Conservation (phyloP, 2,329 filamentous ascomycete genomes). For the Magnaporthales sp. region DNA sequence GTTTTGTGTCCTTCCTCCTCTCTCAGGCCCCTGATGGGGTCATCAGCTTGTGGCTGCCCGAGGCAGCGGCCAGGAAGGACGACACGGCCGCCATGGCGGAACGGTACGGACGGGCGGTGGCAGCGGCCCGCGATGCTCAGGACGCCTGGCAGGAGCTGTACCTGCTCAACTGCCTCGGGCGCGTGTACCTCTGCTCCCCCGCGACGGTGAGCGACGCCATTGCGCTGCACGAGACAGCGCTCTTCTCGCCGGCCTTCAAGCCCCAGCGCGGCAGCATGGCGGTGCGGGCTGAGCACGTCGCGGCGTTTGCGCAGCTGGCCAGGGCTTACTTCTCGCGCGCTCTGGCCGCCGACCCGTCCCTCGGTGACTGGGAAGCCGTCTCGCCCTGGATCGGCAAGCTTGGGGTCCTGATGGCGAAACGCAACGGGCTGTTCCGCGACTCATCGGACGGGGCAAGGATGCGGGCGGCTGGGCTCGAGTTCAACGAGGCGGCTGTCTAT, state of each 20-base stretch:
- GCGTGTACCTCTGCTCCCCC: constrained; percentile 1
- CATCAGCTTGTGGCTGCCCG: constrained; percentile 3
- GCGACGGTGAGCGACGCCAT: background rate
- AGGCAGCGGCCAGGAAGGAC: constrained; percentile 4
- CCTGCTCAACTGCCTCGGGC: constrained; percentile 4
- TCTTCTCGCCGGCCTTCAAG: background rate
- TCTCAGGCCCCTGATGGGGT: background rate
- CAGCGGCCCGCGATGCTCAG: background rate
- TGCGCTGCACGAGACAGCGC: background rate
- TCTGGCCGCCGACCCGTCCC: background rate
- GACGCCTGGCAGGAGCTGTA: constrained; percentile 4
- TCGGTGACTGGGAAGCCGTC: background rate
- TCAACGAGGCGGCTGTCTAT: constrained; percentile 4
- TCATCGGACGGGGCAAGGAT: background rate
- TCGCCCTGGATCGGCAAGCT: constrained; percentile 2
- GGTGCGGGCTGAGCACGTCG: constrained; percentile 1
- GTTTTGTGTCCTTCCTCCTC: constrained; percentile 5
- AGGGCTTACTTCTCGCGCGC: constrained; percentile 2
- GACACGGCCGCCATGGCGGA: constrained; percentile 1
- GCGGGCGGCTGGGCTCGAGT: constrained; percentile 4
- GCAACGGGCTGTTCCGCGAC: background rate
- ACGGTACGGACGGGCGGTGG: background rate
- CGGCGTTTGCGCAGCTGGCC: constrained; percentile 2
- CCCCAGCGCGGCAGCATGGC: constrained; percentile 3
- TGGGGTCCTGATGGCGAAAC: background rate